phyloP scores from a whole-genome alignment of 441 rosid genomes.

The Adansonia rubrostipa region DNA sequence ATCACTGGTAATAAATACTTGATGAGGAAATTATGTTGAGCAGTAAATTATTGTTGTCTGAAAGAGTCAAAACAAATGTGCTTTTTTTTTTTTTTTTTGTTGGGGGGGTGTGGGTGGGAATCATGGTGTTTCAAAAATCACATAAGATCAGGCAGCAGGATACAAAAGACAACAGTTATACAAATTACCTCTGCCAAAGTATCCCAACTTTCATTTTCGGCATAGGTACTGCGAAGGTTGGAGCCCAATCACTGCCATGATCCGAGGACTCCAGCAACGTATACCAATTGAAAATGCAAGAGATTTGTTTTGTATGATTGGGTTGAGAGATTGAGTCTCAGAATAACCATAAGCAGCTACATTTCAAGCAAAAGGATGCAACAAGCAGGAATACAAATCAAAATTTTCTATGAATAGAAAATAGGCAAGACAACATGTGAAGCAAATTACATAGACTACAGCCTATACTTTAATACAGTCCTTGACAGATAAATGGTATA shows the following conservation, averaged over 20 bases:
- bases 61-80: neutral
- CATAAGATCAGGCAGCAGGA: neutral
- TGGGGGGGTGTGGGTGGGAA: no score
- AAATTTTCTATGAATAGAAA: slow-evolving; percentile 2
- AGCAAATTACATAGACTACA: neutral
- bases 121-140: neutral
- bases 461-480: slow-evolving; percentile 2
- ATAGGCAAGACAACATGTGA: neutral
- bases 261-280: neutral
- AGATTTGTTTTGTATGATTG: neutral
- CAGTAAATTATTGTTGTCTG: neutral
- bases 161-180: neutral
- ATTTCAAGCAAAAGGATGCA: neutral
- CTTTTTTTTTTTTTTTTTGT: slow-evolving; percentile 9
- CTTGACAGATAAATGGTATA: neutral
- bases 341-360: neutral
- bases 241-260: neutral
- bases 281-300: neutral
- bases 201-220: neutral
- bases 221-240: neutral
- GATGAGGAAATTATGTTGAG: neutral
- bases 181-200: neutral
- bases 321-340: neutral
- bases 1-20: neutral
- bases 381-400: neutral